phyloP scores from a whole-genome alignment of 2,329 filamentous ascomycete genomes.

The Sarocladium strictum region DNA sequence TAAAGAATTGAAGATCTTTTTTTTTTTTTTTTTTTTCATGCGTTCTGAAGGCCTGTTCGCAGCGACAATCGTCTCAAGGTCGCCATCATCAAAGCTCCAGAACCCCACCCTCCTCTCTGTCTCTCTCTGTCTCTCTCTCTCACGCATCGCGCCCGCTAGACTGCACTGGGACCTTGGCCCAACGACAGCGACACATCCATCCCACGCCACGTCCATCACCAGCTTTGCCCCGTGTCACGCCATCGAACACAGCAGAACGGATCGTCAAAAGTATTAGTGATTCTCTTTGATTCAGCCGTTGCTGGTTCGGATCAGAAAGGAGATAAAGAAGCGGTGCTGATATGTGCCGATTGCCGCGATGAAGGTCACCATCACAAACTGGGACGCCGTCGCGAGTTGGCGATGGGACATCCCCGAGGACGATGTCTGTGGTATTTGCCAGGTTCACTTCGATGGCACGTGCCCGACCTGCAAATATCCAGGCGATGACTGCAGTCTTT shows the following conservation, averaged over 20 bases:
- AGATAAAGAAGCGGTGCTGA: neutral
- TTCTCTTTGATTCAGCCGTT: neutral
- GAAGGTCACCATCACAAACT: slow-evolving; percentile 93
- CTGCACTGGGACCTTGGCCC: too few relatives aligned
- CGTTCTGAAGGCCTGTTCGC: neutral
- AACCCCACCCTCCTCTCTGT: slow-evolving; percentile 2
- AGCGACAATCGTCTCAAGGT: neutral
- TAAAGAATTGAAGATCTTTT: too few relatives aligned
- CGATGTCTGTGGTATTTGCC: slow-evolving; percentile 97
- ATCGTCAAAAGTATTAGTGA: neutral
- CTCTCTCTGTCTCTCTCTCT: too few relatives aligned
- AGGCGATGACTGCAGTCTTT: slow-evolving; percentile 87
- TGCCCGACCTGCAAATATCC: slow-evolving; percentile 98
- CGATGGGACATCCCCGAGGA: slow-evolving; percentile 96
- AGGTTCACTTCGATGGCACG: slow-evolving; percentile 94
- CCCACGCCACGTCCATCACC: neutral
- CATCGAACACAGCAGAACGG: neutral
- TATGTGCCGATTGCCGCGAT: slow-evolving; percentile 42
- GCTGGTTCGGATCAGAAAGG: neutral
- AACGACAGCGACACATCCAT: neutral
- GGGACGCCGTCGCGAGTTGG: slow-evolving; percentile 94
- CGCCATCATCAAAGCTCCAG: neutral
- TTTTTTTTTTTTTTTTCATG: neutral
- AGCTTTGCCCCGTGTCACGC: neutral
- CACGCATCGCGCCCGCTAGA: too few relatives aligned